Conservation (phyloP, 345 rosid species). For the Camelina hispida region DNA sequence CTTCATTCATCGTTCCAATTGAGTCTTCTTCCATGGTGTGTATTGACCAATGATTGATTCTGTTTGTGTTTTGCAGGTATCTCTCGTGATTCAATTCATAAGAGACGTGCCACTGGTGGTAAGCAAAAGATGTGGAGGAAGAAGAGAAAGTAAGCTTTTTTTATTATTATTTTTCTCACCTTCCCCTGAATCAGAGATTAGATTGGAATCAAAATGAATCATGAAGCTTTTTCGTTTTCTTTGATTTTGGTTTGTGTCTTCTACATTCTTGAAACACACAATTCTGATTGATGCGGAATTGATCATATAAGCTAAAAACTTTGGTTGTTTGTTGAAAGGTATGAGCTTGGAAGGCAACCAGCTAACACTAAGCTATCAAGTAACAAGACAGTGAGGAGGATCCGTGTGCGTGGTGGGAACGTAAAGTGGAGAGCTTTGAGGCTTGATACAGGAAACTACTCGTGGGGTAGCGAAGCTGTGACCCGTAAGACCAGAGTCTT, state of each 20-base stretch:
- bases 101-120: constrained; percentile 72
- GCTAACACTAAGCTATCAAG: constrained; percentile 31
- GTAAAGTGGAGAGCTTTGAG: constrained; percentile 34
- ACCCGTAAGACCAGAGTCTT: neutral
- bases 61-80: constrained; percentile 46
- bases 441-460: constrained; percentile 29
- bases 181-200: neutral
- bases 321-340: constrained; percentile 12
- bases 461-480: constrained; percentile 9
- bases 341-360: constrained; percentile 32
- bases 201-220: neutral
- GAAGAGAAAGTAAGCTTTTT: constrained; percentile 54
- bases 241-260: constrained; percentile 3
- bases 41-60: constrained; percentile 3
- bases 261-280: neutral
- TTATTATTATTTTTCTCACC: neutral
- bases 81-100: constrained; percentile 59
- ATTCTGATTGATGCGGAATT: neutral
- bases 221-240: neutral
- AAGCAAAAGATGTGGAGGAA: constrained; percentile 64
- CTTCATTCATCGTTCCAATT: neutral
- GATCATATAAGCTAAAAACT: neutral
- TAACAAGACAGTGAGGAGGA: constrained; percentile 34
- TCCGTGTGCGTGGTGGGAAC: constrained; percentile 29
- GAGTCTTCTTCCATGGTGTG: no score